Base-by-base conservation (phyloP, 768 basidiomycete genomes). In the Amyloporia xantha region DNA sequence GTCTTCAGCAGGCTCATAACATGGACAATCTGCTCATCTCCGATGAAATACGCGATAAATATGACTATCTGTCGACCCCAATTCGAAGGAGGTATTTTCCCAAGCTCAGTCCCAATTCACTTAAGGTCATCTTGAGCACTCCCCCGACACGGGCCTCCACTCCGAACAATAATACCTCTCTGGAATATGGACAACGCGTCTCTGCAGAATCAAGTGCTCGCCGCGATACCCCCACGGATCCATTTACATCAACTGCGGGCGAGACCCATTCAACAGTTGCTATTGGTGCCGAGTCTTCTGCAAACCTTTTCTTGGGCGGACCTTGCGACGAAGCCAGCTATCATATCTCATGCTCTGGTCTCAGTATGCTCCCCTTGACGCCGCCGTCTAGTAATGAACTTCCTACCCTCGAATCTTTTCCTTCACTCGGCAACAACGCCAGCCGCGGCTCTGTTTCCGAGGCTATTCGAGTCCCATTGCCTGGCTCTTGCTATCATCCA, bases 51-150 rank as follows among this genome's bases (percentile, higher is more conserved):
- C 20, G 36, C 7, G 28, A 47, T 26, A 52, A 55, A 44, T 33
- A 52, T n/a, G 45, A 52, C 7, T 52, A 52, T 30, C 13, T 55
- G 23, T 26, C 45, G 12, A 55, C 54, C 2, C 54, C 54, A 2
- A 30, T 55, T 13, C 51, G 54, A 3, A 49, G 7, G 36, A 49
- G 25, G 19, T 21, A 52, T 11, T 55, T 55, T 27, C 54, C 54
- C 0, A 50, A 40, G 30, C 50, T 44, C 26, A 52, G 54, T 37
- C 45, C 51, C 3, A 41, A 48, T 10, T 44, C 50, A 4, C 45
- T 55, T 23, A 33, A 41, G 25, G 48, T 24, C 7, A 24, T 52
- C 11, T 26, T 55, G 20, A 41, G 21, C 4, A 52, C 54, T 4
- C 54, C 54, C 20, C 45, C 54, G n/a, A 19, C 49, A 21, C 51